Base-by-base conservation (phyloP, 139 green algal species). In the Prasinococcaceae sp. region DNA sequence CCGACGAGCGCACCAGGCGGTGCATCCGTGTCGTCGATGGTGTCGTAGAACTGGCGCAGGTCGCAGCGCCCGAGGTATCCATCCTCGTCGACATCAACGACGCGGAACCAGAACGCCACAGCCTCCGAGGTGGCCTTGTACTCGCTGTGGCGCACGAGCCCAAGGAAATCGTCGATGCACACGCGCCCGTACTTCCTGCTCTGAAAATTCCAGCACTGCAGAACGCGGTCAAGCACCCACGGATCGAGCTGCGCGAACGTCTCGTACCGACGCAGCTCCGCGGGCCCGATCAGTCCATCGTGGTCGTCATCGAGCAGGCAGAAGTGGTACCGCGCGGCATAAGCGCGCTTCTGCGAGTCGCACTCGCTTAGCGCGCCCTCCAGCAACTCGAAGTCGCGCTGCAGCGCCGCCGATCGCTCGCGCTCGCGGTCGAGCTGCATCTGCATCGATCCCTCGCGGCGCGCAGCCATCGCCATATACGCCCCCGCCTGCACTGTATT, bases 91-190 rank as follows among this genome's bases (percentile, higher is more conserved):
- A 53, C 25, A 45, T 78, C 70, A n/a, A 69, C 19, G 12, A 74
- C 50, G 4, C 10, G 35, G 57, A 78, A 78, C 70, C 70, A 78
- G 66, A 75, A 78, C 30, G 43, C 47, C 61, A 61, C 51, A 0
- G 44, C 27, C 27, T 58, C 47, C 3, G 20, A 39, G 22, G 22
- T 65, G 56, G 27, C 52, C 47, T 66, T 70, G 53, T 78, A 66
- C 35, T 78, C 70, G 3, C 54, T 48, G 22, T 55, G 63, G 25
- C 58, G 30, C 9, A 71, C 60, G 39, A 78, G 70, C 33, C 47
- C 61, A 48, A 33, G 6, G 25, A 78, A 78, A 61, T 78, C 70
- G 8, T 73, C 61, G 20, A 69, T 61, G 49, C 52, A 64, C 30
- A 75, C 40, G 20, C 52, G 57, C 25, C 62, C 63, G 25, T 53